Base-by-base conservation (phyloP, 129 eudicot species). In the Gnaphalium uliginosum region DNA sequence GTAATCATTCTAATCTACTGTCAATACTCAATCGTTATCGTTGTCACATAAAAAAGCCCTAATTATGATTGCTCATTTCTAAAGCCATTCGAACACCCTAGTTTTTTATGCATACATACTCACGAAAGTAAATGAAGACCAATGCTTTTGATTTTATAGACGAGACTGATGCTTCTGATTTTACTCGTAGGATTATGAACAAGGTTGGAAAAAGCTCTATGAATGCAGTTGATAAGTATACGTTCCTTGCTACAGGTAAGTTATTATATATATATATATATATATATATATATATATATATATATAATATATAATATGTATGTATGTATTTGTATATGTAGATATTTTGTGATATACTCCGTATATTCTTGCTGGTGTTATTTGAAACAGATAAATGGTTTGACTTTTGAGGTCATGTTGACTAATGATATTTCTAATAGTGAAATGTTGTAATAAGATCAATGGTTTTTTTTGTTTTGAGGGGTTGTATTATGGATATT, bases 141-240 rank as follows among this genome's bases (percentile, higher is more conserved):
- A 87, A 80, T 15, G 95, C 82, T 59, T 86, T 84, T 39, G 89
- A 89, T 22, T 89, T 89, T 75, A 13, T 46, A 46, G 6, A 46
- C 14, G 46, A 39, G 46, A 39, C 46, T 39, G 13, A 39, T 39
- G 46, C 2, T 37, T 37, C 46, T 39, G 46, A 39, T 39, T 9
- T 39, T 9, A 39, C 13, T 39, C 14, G 9, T 39, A 39, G 46
- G 46, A 39, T 39, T 39, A 39, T 39, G 46, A 39, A 14, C 46
- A 39, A 37, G 46, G 46, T 39, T 39, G 46, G 46, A 39, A 39
- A 39, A 39, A 39, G 10, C 46, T 3, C 46, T 39, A 39, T 39
- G 14, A 39, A 10, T 39, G 46, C 46, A 8, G 46, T 39, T 39
- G 46, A 39, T 10, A 39, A 39, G 46, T 39, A 39, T 8, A 9